Conservation (phyloP, 202 grass and related monocot species). For the Panicum hallii region DNA sequence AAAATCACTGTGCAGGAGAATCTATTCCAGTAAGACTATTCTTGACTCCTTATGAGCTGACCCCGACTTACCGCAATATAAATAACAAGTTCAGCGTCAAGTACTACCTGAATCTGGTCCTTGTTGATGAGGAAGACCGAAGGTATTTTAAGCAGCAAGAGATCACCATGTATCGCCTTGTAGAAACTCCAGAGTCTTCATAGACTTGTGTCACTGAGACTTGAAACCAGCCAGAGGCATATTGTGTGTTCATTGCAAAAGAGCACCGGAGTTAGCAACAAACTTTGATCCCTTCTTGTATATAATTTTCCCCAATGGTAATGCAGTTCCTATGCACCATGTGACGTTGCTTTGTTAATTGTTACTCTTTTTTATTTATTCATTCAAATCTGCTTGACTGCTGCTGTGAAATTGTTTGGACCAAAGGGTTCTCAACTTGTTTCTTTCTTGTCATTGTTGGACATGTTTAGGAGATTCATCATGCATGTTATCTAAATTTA, state of each 20-base stretch:
- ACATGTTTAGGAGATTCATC: too few species aligned
- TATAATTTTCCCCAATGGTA: background rate
- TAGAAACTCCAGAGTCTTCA: conserved; percentile 38
- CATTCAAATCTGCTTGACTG: too few species aligned
- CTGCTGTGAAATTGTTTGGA: too few species aligned
- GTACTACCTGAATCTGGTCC: conserved; percentile 89
- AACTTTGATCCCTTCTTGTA: conserved; percentile 23
- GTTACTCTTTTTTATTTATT: too few species aligned
- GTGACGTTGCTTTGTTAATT: background rate
- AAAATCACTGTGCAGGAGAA: conserved; percentile 56
- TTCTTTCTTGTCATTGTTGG: too few species aligned
- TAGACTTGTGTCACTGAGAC: background rate
- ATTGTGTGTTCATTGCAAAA: background rate
- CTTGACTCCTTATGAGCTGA: conserved; percentile 76
- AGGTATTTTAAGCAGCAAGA: conserved; percentile 99
- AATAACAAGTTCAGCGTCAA: conserved; percentile 99
- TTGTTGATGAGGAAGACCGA: conserved; percentile 89
- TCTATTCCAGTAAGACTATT: conserved; percentile 93
- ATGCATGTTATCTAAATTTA: too few species aligned
- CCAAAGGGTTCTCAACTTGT: too few species aligned
- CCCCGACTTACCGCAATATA: conserved; percentile 76
- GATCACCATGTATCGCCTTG: conserved; percentile 73
- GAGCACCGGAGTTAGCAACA: background rate
- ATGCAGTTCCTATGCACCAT: too few species aligned
- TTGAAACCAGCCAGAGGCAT: background rate